Conservation (phyloP, 495 filamentous ascomycete species). For the Penicillium steckii region DNA sequence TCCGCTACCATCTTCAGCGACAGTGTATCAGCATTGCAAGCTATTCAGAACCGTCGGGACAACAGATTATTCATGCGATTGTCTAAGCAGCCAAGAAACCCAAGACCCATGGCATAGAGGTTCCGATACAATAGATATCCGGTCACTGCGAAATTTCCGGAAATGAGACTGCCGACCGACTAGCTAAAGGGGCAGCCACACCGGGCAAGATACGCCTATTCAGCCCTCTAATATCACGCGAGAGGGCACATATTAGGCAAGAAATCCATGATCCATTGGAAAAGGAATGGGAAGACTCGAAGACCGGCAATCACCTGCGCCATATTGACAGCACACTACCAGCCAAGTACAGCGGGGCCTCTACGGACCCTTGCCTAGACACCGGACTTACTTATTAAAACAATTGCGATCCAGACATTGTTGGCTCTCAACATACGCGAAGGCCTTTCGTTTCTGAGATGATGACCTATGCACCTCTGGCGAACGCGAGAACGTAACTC, state of each 20-base stretch:
- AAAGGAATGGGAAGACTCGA: slow-evolving; percentile 12
- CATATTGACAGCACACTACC: slow-evolving; percentile 11
- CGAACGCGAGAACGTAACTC: neutral
- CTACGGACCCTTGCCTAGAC: slow-evolving; percentile 2
- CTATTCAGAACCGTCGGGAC: slow-evolving; percentile 14
- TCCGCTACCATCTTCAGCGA: slow-evolving; percentile 13
- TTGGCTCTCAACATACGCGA: slow-evolving; percentile 7
- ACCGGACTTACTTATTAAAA: slow-evolving; percentile 3
- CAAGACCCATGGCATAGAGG: neutral
- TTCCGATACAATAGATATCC: slow-evolving; percentile 21
- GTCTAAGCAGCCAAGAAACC: slow-evolving; percentile 13
- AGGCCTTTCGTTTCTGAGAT: neutral
- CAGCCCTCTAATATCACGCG: slow-evolving; percentile 14
- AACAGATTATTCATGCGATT: slow-evolving; percentile 21
- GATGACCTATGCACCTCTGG: neutral
- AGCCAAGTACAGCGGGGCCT: slow-evolving; percentile 6
- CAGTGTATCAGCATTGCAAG: slow-evolving; percentile 19
- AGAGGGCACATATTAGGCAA: slow-evolving; percentile 3
- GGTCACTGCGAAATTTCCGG: slow-evolving; percentile 8
- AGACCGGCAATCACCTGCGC: slow-evolving; percentile 1
- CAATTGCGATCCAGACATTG: slow-evolving; percentile 3
- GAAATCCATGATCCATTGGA: slow-evolving; percentile 10
- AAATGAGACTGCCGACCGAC: slow-evolving; percentile 11
- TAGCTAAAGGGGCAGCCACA: slow-evolving; percentile 7
- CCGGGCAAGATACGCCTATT: slow-evolving; percentile 19